Evolutionary conservation across 345 rosid species (phyloP).

Genomic region (Eucalyptus marginata): DNA sequence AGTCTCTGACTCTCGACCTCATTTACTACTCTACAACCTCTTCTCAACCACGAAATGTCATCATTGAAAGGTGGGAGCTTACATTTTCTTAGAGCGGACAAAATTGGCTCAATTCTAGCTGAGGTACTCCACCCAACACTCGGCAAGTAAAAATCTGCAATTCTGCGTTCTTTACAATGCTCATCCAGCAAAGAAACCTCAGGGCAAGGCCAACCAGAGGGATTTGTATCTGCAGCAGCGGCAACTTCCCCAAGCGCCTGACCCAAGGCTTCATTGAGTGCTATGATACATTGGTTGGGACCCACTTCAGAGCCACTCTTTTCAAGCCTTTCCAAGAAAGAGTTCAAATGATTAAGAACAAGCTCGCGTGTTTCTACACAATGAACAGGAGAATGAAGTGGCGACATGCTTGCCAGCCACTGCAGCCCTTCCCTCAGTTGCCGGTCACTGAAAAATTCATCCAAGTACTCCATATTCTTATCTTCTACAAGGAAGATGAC

Average conservation of each 20-base stretch:
- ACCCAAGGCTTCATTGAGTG: constrained; percentile 77
- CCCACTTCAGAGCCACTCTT: constrained; percentile 28
- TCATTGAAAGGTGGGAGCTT: constrained; percentile 59
- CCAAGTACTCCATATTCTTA: constrained; percentile 10
- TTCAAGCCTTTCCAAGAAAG: constrained; percentile 34
- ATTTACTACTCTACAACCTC: constrained; percentile 26
- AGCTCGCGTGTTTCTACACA: constrained; percentile 41
- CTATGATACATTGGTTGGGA: constrained; percentile 56
- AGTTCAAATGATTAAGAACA: constrained; percentile 41
- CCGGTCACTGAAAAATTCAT: constrained; percentile 60
- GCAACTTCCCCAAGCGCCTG: constrained; percentile 30
- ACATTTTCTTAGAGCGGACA: constrained; percentile 26
- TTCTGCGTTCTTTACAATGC: constrained; percentile 16
- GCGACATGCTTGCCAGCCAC: constrained; percentile 80
- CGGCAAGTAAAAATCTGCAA: constrained; percentile 50
- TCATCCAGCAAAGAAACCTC: constrained; percentile 42
- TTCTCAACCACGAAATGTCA: constrained; percentile 38
- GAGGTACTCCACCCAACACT: constrained; percentile 55
- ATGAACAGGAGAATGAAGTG: constrained; percentile 55
- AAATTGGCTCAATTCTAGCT: constrained; percentile 29
- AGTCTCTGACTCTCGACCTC: constrained; percentile 38
- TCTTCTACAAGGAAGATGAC: constrained; percentile 50
- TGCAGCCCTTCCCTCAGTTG: constrained; percentile 59
- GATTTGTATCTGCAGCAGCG: constrained; percentile 55
- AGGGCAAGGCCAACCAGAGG: constrained; percentile 69